Evolutionary conservation across 1,284 basidiomycete genomes (phyloP).

Genomic region (Neotropicomus parvogracilis): DNA sequence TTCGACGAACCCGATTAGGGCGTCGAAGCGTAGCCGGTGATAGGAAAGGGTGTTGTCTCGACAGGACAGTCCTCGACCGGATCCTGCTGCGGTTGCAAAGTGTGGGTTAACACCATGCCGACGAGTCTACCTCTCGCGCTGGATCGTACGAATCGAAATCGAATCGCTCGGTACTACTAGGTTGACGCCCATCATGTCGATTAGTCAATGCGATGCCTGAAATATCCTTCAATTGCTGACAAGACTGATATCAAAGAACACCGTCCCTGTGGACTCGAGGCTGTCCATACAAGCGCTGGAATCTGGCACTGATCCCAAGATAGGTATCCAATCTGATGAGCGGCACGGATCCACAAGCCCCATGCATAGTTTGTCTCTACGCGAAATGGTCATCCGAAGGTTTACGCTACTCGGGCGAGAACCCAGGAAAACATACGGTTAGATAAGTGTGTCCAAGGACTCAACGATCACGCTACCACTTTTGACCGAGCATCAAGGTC

Average conservation of each 20-base stretch:
- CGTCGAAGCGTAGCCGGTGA: background rate
- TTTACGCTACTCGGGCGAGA: background rate
- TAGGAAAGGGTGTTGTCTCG: too few relatives aligned
- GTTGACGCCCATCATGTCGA: too few relatives aligned
- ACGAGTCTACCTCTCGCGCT: background rate
- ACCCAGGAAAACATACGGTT: background rate
- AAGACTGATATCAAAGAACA: too few relatives aligned
- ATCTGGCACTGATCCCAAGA: conserved; percentile 8
- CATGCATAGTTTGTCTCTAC: background rate
- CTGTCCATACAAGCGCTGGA: too few relatives aligned
- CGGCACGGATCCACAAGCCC: background rate
- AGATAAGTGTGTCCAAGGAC: background rate
- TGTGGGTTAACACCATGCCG: background rate
- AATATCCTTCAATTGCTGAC: too few relatives aligned
- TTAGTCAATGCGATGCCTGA: too few relatives aligned
- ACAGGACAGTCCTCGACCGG: background rate
- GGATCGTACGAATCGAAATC: too few relatives aligned
- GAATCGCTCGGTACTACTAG: too few relatives aligned
- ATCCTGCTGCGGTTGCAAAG: background rate
- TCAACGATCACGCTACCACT: background rate
- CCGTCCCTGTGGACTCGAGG: background rate
- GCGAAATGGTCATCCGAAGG: background rate
- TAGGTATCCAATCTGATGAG: background rate
- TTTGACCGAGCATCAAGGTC: conserved; percentile 6
- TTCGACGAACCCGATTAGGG: background rate